Evolutionary conservation across 169 alveolate species (phyloP), one percentile per base, ranked within the genome.

Genomic region (Eimeria falciformis): DNA sequence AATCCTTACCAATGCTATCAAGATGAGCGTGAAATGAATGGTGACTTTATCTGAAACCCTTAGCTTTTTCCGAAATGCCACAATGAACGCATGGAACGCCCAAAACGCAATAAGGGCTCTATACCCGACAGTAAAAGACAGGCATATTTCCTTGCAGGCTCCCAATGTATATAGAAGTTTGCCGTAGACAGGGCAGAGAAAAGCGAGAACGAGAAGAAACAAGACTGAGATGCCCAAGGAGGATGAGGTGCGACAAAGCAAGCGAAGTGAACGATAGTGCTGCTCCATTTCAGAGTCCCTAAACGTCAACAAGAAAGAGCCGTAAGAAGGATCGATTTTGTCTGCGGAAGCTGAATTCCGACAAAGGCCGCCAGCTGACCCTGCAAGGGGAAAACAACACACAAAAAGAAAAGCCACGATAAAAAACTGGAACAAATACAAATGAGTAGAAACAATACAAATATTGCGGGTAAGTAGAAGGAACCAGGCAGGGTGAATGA

Each of bases 81-180:
- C 85, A n/a, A 75, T 27, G 4, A 25, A 27, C 27, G 85, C 85
- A 75, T 75, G 85, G n/a, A 75, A 7, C 18, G 55, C 18, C 85
- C 85, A 75, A 40, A 65, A 58, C 58, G 66, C 85, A 75, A 75
- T 9, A 0, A 45, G 53, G 17, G 85, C 65, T n/a, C 43, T 65
- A 9, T 40, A 37, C 18, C 85, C 85, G 11, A 37, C 43, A 45
- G 85, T 43, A 23, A 75, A 75, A 7, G 85, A 37, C 17, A 45
- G 11, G 85, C 27, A 9, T 1, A 45, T 17, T 43, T 4, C 12
- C n/a, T 12, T n/a, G 29, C 66, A 47, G 85, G 65, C 66, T 0
- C 65, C 11, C 4, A 75, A 47, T 17, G 65, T 23, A 6, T 9
- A 17, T 11, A 75, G 85, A 7, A 75, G 45, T 23, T 43, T 75